Percentiles rank a stretch among this genome's conserved stretches.
Evolutionary conservation across 352 stramenopile genomes (phyloP).

Genomic region (Globisporangium cederbergense): DNA sequence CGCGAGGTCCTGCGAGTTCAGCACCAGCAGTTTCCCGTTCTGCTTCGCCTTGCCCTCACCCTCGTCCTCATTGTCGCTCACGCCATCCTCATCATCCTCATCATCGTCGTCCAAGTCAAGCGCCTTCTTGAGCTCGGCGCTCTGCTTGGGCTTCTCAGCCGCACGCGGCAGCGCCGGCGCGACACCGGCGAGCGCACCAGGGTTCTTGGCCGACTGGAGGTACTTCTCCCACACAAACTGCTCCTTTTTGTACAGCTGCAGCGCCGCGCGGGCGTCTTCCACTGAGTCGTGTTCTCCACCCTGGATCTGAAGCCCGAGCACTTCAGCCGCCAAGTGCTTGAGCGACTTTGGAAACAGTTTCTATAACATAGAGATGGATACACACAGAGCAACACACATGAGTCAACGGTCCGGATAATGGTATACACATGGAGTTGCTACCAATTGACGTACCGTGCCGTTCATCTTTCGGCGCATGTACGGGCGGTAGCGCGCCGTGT

Average conservation of each 20-base stretch:
- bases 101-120: slow-evolving; percentile 27
- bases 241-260: slow-evolving; percentile 81
- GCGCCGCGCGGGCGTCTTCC: slow-evolving; percentile 70
- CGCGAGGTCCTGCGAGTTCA: slow-evolving; percentile 61
- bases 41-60: slow-evolving; percentile 20
- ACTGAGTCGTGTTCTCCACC: slow-evolving; percentile 88
- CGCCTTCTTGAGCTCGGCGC: slow-evolving; percentile 22
- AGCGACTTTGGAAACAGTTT: slow-evolving; percentile 86
- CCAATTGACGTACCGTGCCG: slow-evolving; percentile 51
- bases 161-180: slow-evolving; percentile 41
- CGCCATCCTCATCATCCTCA: slow-evolving; percentile 35
- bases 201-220: slow-evolving; percentile 60
- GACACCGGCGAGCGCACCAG: slow-evolving; percentile 43
- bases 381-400: neutral
- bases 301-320: slow-evolving; percentile 68
- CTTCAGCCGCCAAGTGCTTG: slow-evolving; percentile 68
- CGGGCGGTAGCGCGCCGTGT: slow-evolving; percentile 80
- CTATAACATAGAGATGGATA: slow-evolving; percentile 21
- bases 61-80: slow-evolving; percentile 24
- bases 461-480: slow-evolving; percentile 87
- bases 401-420: neutral
- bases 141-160: slow-evolving; percentile 18
- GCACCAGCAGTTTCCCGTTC: slow-evolving; percentile 29
- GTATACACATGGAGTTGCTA: neutral
- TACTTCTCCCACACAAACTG: slow-evolving; percentile 87